These are phyloP conservation scores for Auricularia sp. DNA, from an alignment of 768 basidiomycete species.

Conservation along the genomic window DNA sequence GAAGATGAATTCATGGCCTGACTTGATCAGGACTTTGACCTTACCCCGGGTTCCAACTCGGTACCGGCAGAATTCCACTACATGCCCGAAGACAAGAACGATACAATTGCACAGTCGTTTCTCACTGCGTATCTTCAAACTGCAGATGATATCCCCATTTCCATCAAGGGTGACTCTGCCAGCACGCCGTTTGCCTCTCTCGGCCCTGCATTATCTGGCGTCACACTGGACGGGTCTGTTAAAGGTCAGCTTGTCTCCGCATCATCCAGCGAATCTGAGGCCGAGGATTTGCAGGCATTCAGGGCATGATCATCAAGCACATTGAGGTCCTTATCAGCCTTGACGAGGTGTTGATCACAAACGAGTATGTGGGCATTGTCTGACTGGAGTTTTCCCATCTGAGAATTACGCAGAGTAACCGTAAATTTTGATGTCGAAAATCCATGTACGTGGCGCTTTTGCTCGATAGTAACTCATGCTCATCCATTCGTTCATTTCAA, in stretches of 20 bases:
- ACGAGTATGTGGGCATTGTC: too few species aligned
- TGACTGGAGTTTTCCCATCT: constrained; percentile 20
- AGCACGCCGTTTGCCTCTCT: constrained; percentile 59
- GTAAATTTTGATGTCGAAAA: constrained; percentile 48
- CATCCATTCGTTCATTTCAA: constrained; percentile 15
- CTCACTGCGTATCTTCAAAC: constrained; percentile 51
- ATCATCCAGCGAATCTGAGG: constrained; percentile 3
- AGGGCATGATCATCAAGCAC: constrained; percentile 38
- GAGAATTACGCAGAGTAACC: constrained; percentile 36
- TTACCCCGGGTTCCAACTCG: constrained; percentile 48
- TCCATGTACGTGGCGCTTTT: background rate
- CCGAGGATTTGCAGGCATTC: constrained; percentile 7
- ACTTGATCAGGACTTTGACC: constrained; percentile 36
- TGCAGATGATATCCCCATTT: constrained; percentile 35
- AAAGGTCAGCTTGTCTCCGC: constrained; percentile 25
- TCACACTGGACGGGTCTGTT: constrained; percentile 41
- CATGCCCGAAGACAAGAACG: constrained; percentile 14
- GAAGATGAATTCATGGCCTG: background rate
- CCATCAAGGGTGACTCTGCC: constrained; percentile 47
- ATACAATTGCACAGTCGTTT: constrained; percentile 33
- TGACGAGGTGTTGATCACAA: constrained; percentile 17
- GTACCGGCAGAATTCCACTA: constrained; percentile 58
- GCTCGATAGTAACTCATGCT: background rate
- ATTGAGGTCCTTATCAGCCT: constrained; percentile 45
- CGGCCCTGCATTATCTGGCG: constrained; percentile 41